Conservation (phyloP, 176 grass and related monocot genomes). For the Rhipidocladum racemiflorum region DNA sequence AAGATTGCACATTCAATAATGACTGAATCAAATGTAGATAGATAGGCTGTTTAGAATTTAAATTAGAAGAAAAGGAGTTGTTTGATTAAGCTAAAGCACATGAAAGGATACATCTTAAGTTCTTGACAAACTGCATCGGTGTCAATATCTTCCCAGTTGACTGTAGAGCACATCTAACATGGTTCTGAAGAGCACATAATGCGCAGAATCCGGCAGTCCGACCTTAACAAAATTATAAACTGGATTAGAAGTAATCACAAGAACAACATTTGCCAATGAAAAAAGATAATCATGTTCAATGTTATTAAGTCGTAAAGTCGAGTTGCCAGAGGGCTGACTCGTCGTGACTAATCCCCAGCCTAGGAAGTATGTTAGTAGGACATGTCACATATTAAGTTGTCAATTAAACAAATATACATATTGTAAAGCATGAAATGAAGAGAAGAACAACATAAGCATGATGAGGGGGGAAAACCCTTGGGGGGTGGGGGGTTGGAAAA, state of each 20-base stretch:
- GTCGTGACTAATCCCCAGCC: too few species aligned
- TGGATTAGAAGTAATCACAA: background rate
- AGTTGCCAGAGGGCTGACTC: too few species aligned
- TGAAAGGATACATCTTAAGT: conserved; percentile 74
- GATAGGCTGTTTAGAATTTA: background rate
- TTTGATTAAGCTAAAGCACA: background rate
- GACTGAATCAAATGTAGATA: conserved; percentile 2
- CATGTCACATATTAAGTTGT: too few species aligned
- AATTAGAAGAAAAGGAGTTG: background rate
- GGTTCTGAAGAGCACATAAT: conserved; percentile 71
- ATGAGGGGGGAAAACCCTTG: too few species aligned
- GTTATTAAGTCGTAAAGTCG: too few species aligned
- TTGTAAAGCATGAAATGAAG: too few species aligned
- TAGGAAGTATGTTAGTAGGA: too few species aligned
- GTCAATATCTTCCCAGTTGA: conserved; percentile 82
- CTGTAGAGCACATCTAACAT: conserved; percentile 60
- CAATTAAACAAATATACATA: too few species aligned
- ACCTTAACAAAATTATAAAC: conserved; percentile 41
- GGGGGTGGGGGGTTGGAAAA: too few species aligned
- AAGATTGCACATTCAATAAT: conserved; percentile 22
- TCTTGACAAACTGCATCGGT: conserved; percentile 56
- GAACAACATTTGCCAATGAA: background rate
- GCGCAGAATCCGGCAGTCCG: conserved; percentile 67
- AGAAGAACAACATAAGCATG: too few species aligned
- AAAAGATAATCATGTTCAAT: background rate